Base-by-base conservation (phyloP, 2,329 filamentous ascomycete species). In the Pseudonectria foliicola region DNA sequence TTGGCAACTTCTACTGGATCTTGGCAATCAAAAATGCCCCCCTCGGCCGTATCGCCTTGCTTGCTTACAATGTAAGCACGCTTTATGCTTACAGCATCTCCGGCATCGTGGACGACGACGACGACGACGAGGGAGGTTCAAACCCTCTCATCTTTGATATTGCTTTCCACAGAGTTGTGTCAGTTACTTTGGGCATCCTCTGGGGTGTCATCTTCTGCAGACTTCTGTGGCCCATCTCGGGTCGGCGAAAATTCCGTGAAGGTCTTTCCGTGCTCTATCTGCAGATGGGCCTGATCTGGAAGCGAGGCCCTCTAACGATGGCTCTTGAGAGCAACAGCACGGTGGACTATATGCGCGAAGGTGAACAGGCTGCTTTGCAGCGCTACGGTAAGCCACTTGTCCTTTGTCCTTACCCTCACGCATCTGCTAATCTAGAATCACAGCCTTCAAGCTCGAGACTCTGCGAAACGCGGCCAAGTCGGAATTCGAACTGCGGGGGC, bases 271-370 rank as follows among this genome's bases (percentile, higher is more conserved):
- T 95, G n/a, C 68, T 98, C 10, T 96, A 92, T 75, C 71, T 98
- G 6, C 85, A 93, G 39, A 89, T 98, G 79, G 86, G 88, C 12
- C 72, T 98, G 24, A 89, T 96, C 45, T 98, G 92, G 92, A 94
- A 90, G 63, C 79, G 89, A 29, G 90, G 93, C 7, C 92, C 92
- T 1, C 67, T 98, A 15, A 82, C 84, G 4, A 77, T 81, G 6
- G 71, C 95, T 36, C 65, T 80, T 1, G 71, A 79, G 29, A 77
- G 71, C 39, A 66, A 75, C 44, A 66, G 63, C 40, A 66, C 68
- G 4, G 63, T 71, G 25, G 76, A 79, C 6, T 96, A 94, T 57
- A 88, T 95, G 74, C 82, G 82, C 43, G 75, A 88, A n/a, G 77
- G 81, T 25, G 92, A 96, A 60, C 89, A 95, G 56, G 76, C 84